Evolutionary conservation across 495 filamentous ascomycete genomes (phyloP), one percentile per base, ranked within the genome.

Genomic region (Xylaria intraflava): DNA sequence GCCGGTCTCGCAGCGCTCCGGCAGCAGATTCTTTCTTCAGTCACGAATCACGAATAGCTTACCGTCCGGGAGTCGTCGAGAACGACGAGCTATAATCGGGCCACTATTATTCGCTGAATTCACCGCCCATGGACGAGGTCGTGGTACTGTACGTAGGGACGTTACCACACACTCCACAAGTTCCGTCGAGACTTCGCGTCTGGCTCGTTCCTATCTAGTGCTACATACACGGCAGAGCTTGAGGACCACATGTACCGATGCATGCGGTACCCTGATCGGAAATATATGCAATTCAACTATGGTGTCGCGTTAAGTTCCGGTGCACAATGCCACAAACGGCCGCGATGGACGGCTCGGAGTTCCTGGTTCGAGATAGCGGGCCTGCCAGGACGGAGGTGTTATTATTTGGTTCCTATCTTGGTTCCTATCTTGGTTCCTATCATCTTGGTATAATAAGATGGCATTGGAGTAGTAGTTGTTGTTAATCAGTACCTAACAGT

Each of bases 181-280:
- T 40, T 24, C 43, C 23, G 19, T 36, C 7, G 2, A 35, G 7
- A 33, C 12, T 31, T 16, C 36, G 5, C n/a, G 29, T 45, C 41
- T 45, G 41, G 41, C 20, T 52, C 40, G 41, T 45, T 52, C 16
- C 41, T 38, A 38, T 38, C 35, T 42, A 22, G 31, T 17, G 30
- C 41, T 23, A 45, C 50, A 17, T 24, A 49, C 10, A n/a, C n/a
- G n/a, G n/a, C n/a, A n/a, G 9, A 31, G 48, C 48, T n/a, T 51
- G 26, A 51, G 5, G 27, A 42, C 31, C 27, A 19, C 26, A 42
- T 30, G 35, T 30, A 23, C 27, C 27, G 4, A 4, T 29, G 27
- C 27, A 35, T 35, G 31, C 14, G 9, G 30, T 33, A 20, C 10
- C 3, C 17, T 29, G n/a, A 51, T 35, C 31, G 17, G 49, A 40